These are phyloP conservation scores for Venturia nashicola DNA, from an alignment of 2,329 filamentous ascomycete genomes.

Conservation along the genomic window DNA sequence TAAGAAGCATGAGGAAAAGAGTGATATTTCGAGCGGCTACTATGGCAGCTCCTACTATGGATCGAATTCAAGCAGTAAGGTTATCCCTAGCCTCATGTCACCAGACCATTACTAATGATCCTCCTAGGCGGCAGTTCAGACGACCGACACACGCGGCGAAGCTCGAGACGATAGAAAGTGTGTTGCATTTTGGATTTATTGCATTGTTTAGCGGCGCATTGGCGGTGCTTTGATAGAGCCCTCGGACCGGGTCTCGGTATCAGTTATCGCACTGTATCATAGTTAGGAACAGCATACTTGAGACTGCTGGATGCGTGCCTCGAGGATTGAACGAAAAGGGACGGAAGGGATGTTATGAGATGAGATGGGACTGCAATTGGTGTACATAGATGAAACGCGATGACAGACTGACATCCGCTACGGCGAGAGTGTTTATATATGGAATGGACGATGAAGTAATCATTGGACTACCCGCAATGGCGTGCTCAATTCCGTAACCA, in stretches of 20 bases:
- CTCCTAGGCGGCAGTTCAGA: slow-evolving; percentile 5
- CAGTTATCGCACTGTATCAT: background rate
- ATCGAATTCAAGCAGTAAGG: slow-evolving; percentile 9
- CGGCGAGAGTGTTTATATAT: background rate
- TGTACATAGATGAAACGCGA: background rate
- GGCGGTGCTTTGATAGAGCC: background rate
- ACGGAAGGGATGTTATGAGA: background rate
- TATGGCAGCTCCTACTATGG: slow-evolving; percentile 7
- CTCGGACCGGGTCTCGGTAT: background rate
- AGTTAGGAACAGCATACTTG: background rate
- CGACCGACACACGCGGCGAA: background rate
- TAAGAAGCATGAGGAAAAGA: slow-evolving; percentile 9
- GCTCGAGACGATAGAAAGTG: background rate
- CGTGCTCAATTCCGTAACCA: too few species aligned
- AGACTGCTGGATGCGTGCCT: background rate
- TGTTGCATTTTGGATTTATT: background rate
- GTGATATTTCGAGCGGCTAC: slow-evolving; percentile 7
- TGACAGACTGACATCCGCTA: background rate
- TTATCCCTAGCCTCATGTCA: background rate
- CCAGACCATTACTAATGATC: background rate
- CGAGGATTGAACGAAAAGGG: background rate
- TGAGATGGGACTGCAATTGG: background rate
- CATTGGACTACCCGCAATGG: too few species aligned
- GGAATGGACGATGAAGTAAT: background rate
- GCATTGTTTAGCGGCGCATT: slow-evolving; percentile 1